Base-by-base conservation (phyloP, 139 green algal species). In the Chlorella ohadii region DNA sequence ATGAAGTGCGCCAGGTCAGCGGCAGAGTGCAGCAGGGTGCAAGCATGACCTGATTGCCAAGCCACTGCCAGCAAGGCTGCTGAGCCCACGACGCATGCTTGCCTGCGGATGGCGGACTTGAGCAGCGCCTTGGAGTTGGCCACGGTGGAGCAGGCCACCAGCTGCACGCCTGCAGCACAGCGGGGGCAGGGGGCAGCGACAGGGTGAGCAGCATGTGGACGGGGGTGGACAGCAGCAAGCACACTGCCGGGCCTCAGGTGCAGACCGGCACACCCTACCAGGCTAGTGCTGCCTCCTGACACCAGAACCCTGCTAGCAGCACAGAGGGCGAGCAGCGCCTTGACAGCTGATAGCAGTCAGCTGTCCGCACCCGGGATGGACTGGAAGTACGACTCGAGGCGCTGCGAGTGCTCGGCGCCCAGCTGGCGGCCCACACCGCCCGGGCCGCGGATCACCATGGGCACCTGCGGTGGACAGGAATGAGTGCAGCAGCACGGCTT, bases 321-420 rank as follows among this genome's bases (percentile, higher is more conserved):
- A n/a, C n/a, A n/a, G n/a, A n/a, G n/a, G n/a, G n/a, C n/a, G n/a
- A n/a, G n/a, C n/a, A n/a, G n/a, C n/a, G n/a, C n/a, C n/a, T n/a
- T n/a, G n/a, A n/a, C n/a, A n/a, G n/a, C n/a, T n/a, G n/a, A n/a
- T n/a, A n/a, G n/a, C n/a, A n/a, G 44, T 6, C 65, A 28, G 65
- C 28, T 27, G 0, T 19, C 23, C 78, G 19, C 64, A 76, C 78
- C 79, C 15, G 80, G 80, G 70, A 85, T 85, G 68, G 80, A 85
- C 68, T 85, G 96, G 93, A 99, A 98, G 90, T 99, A 99, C 12
- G 93, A 96, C 90, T 99, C 96, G 55, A 99, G 92, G 70, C 96
- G 93, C 93, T 99, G 96, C 20, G 90, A 96, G 92, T 99, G 96
- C 91, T 99, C 96, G 0, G 96, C 96, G 31, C 96, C 96, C 74